Percentiles rank a stretch among this genome's conserved stretches.
These are phyloP conservation scores for Auricularia cornea DNA, from an alignment of 768 basidiomycete genomes.

Conservation along the genomic window DNA sequence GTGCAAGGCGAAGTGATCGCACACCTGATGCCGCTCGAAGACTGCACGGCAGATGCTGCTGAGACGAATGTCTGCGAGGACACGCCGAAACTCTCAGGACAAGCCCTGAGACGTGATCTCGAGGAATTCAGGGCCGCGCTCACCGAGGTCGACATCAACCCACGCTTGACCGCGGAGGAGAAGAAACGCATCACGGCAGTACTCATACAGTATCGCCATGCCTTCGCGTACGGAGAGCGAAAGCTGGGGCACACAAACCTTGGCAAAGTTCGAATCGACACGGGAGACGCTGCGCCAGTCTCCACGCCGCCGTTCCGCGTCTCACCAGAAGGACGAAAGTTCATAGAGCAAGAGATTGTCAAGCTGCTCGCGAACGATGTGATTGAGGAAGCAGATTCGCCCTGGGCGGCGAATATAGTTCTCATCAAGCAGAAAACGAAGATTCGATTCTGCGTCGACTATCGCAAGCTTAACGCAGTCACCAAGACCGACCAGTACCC, in stretches of 20 bases:
- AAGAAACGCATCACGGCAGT: neutral
- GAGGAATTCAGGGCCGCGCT: neutral
- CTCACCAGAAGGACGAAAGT: no score
- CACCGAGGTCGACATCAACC: neutral
- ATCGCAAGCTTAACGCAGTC: slow-evolving; percentile 19
- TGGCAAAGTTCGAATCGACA: no score
- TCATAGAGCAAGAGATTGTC: no score
- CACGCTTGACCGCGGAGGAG: neutral
- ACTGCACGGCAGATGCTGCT: neutral
- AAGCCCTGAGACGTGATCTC: neutral
- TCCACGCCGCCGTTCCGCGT: no score
- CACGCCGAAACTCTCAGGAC: no score
- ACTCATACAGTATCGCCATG: neutral
- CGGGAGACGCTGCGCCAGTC: no score
- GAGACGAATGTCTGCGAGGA: neutral
- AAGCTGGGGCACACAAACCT: no score
- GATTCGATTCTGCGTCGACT: slow-evolving; percentile 14
- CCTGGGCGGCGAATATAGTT: no score
- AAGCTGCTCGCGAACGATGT: no score
- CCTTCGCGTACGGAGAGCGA: neutral
- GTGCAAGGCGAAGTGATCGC: neutral
- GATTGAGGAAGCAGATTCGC: no score
- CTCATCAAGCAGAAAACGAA: no score
- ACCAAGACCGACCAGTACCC: slow-evolving; percentile 22
- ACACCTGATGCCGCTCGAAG: no score